Percentiles rank a stretch among this genome's conserved stretches.
Evolutionary conservation across 78 protist species (phyloP).

Genomic region (Dictyostelium citrinum): DNA sequence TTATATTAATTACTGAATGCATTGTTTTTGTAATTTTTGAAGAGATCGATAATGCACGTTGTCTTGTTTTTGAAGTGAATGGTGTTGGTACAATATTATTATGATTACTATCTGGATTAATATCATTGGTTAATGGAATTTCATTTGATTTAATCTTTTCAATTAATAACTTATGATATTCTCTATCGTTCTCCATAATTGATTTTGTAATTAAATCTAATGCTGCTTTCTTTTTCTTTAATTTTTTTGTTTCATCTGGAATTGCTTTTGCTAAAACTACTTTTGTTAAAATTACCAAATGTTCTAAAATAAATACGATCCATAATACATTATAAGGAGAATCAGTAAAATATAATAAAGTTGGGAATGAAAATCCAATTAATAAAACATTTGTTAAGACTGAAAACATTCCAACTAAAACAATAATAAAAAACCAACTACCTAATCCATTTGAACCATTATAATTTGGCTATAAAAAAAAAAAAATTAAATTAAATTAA

Average conservation of each 20-base stretch:
- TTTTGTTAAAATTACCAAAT: background rate
- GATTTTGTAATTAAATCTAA: background rate
- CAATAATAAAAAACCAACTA: constrained; percentile 19
- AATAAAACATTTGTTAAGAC: constrained; percentile 20
- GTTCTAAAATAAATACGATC: constrained; percentile 33
- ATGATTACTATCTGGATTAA: background rate
- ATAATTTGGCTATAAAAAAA: background rate
- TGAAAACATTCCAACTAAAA: constrained; percentile 9
- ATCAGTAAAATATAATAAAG: background rate
- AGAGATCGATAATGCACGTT: background rate
- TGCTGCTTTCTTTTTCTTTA: constrained; percentile 11
- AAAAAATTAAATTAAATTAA: background rate
- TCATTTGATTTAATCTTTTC: background rate
- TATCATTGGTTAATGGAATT: background rate
- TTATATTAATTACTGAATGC: background rate
- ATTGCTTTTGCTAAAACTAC: background rate
- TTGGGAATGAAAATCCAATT: constrained; percentile 58
- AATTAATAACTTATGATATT: background rate
- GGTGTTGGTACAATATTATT: background rate
- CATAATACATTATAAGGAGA: background rate
- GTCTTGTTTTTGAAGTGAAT: background rate
- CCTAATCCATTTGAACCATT: constrained; percentile 46
- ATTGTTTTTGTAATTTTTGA: background rate
- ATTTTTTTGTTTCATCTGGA: constrained; percentile 32
- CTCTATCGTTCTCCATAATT: background rate